Evolutionary conservation across 768 basidiomycete genomes (phyloP).

Genomic region (Lepiota venenata): DNA sequence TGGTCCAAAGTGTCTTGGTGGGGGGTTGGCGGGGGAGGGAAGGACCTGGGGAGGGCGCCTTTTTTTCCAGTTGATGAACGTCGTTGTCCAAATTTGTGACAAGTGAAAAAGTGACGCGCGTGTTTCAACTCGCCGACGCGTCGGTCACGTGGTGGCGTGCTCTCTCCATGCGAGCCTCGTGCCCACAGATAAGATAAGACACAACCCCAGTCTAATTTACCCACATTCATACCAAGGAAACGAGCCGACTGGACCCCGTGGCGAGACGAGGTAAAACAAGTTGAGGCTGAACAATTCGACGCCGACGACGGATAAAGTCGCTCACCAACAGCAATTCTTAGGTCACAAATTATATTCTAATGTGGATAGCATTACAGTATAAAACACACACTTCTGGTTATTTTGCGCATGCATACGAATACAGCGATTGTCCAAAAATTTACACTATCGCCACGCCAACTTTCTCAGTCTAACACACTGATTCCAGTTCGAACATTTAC

Average conservation of each 20-base stretch:
- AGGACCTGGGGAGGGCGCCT: neutral
- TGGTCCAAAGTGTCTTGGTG: neutral
- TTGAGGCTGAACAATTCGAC: no score
- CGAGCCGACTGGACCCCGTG: no score
- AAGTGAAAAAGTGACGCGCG: conserved; percentile 6
- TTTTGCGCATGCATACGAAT: neutral
- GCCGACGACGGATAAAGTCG: no score
- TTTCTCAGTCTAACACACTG: neutral
- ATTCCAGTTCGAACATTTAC: conserved; percentile 13
- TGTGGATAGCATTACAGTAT: conserved; percentile 6
- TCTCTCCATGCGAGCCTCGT: neutral
- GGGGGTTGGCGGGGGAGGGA: neutral
- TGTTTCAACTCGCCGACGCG: conserved; percentile 13
- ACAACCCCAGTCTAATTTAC: no score
- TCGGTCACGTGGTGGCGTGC: conserved; percentile 12
- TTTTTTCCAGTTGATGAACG: conserved; percentile 4
- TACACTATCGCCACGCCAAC: no score
- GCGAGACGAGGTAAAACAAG: no score
- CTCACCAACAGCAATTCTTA: no score
- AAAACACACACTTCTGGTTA: neutral
- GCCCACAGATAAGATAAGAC: conserved; percentile 6
- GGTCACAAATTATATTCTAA: conserved; percentile 4
- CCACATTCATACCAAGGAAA: no score
- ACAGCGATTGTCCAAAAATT: neutral
- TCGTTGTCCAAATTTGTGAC: conserved; percentile 13